Conservation (phyloP, 257 asterid genomes). For the Nicotiana obtusifolia region DNA sequence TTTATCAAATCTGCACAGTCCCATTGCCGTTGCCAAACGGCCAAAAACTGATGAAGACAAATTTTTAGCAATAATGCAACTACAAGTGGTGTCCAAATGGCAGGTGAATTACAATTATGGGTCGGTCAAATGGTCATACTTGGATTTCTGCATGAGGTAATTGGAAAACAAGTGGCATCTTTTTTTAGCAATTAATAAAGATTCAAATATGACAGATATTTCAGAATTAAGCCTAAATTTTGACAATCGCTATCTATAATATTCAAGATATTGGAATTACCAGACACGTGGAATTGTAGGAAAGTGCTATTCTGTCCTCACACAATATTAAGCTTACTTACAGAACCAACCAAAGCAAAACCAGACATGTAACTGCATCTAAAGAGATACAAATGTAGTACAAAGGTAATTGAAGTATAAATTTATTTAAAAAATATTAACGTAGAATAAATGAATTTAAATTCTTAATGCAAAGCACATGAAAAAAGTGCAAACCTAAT, state of each 20-base stretch:
- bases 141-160: neutral
- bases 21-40: neutral
- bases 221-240: neutral
- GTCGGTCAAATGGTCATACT: neutral
- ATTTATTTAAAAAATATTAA: too few relatives aligned
- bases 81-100: constrained; percentile 5
- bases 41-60: constrained; percentile 2
- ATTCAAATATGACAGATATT: neutral
- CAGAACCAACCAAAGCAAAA: neutral
- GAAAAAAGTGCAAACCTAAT: neutral
- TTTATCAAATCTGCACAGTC: neutral
- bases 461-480: neutral
- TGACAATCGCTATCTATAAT: neutral
- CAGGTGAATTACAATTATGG: neutral
- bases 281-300: neutral
- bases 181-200: neutral
- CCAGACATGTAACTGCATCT: neutral
- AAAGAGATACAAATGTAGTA: neutral
- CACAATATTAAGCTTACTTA: neutral
- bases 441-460: too few relatives aligned
- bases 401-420: too few relatives aligned
- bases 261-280: neutral
- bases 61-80: neutral
- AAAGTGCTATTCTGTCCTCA: neutral
- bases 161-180: constrained; percentile 1